Evolutionary conservation across 1,284 basidiomycete species (phyloP).

Genomic region (Peniophora sp.): DNA sequence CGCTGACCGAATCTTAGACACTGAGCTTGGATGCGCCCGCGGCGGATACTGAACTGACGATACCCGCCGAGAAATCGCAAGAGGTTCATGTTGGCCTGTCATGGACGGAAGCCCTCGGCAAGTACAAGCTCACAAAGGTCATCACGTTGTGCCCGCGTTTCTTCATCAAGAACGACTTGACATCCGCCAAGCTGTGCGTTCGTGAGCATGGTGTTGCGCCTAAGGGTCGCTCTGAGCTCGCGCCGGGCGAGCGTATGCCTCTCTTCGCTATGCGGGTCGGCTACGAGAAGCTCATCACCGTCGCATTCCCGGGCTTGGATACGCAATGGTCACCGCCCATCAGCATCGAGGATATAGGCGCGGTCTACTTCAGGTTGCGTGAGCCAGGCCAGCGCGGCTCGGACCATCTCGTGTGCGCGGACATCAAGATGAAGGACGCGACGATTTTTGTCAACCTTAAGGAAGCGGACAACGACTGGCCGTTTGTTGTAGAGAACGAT

Average conservation of each 20-base stretch:
- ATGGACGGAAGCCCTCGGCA: constrained; percentile 90
- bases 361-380: constrained; percentile 70
- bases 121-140: constrained; percentile 95
- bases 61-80: constrained; percentile 67
- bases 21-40: constrained; percentile 87
- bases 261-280: constrained; percentile 66
- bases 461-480: constrained; percentile 73
- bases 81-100: constrained; percentile 88
- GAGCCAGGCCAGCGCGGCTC: constrained; percentile 29
- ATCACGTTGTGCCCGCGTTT: constrained; percentile 91
- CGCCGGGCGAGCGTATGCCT: constrained; percentile 63
- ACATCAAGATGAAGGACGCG: constrained; percentile 81
- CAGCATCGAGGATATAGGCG: constrained; percentile 89
- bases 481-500: constrained; percentile 87
- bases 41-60: constrained; percentile 81
- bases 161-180: constrained; percentile 72
- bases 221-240: constrained; percentile 59
- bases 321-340: constrained; percentile 90
- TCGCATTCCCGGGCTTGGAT: constrained; percentile 82
- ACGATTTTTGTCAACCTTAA: constrained; percentile 83
- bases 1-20: no score
- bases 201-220: constrained; percentile 79
- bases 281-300: constrained; percentile 67
- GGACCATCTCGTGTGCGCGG: constrained; percentile 69
- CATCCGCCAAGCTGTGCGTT: constrained; percentile 62